Evolutionary conservation across 148 eudicot genomes (phyloP), one percentile per base, ranked within the genome.

Genomic region (Polygonum maritimum): DNA sequence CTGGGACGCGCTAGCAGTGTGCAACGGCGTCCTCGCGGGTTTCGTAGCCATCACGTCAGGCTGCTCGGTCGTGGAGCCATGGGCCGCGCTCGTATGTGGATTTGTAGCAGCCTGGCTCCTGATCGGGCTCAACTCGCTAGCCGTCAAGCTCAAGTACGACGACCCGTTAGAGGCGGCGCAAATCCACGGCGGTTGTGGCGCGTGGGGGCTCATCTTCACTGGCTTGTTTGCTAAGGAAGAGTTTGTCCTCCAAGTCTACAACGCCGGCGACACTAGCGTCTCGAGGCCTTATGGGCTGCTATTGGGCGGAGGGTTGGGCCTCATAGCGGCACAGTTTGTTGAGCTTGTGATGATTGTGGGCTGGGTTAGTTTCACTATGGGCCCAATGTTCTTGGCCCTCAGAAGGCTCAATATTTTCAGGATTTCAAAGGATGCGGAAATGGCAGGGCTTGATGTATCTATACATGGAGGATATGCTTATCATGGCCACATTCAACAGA

Each of bases 401-500:
- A 83, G 82, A 31, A 79, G 78, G 80, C 85, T 89, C 26, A 55
- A 78, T 72, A 58, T 89, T 16, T 63, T 89, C 83, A 85, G 92
- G 75, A 89, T 84, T 33, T 85, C 90, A 0, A 55, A 11, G 0
- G 90, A 83, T 1, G 90, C 84, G 1, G 92, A 89, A 74, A 75
- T 87, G 67, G 88, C 87, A 3, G 92, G 90, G 11, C 89, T 89
- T 35, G 92, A 89, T 70, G 76, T 87, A 69, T 87, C 92, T 0
- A 85, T 87, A 48, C 92, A 89, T 75, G 92, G 92, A 55, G 92
- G 92, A 0, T 89, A 85, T 73, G 92, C 92, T 8, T 89, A 89
- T 54, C 73, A 78, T 65, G 84, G 84, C 31, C 86, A 86, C 49
- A 76, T 71, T 35, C 89, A 88, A 22, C 89, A 88, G 2, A 73